Percentiles rank a stretch among this genome's conserved stretches.
phyloP scores from a whole-genome alignment of 2,329 filamentous ascomycete species.

The Aspergillus transmontanensis region DNA sequence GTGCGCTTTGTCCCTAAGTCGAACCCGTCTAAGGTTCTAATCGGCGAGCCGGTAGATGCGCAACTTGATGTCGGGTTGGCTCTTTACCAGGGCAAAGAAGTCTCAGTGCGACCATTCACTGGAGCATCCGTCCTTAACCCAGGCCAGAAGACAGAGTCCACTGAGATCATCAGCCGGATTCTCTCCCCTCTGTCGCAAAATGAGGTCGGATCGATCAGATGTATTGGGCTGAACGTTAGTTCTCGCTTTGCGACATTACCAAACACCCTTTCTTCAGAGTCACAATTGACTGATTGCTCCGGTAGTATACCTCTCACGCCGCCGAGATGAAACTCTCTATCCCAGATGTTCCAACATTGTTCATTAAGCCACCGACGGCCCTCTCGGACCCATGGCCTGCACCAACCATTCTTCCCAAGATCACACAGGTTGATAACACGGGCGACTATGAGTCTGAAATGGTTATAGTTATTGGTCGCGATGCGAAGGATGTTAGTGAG shows the following conservation, averaged over 20 bases:
- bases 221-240: conserved; percentile 59
- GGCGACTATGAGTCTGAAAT: conserved; percentile 65
- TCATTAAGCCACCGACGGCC: conserved; percentile 60
- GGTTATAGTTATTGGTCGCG: conserved; percentile 57
- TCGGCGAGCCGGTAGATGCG: conserved; percentile 59
- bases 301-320: conserved; percentile 53
- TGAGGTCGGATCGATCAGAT: conserved; percentile 61
- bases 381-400: conserved; percentile 58
- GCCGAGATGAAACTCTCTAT: conserved; percentile 56
- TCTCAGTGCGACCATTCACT: conserved; percentile 59
- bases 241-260: not conserved
- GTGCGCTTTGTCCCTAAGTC: conserved; percentile 61
- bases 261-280: not conserved
- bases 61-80: conserved; percentile 61
- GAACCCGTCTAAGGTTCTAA: conserved; percentile 52
- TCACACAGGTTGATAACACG: conserved; percentile 55
- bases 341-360: conserved; percentile 59
- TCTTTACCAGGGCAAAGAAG: conserved; percentile 58
- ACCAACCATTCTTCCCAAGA: conserved; percentile 56
- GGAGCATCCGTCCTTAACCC: conserved; percentile 60
- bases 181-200: conserved; percentile 53
- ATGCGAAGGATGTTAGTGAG: conserved; percentile 58
- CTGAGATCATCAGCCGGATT: conserved; percentile 42
- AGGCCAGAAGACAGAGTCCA: conserved; percentile 52
- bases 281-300: not conserved